phyloP scores from a whole-genome alignment of 306 rosid genomes.

The Urtica urens region DNA sequence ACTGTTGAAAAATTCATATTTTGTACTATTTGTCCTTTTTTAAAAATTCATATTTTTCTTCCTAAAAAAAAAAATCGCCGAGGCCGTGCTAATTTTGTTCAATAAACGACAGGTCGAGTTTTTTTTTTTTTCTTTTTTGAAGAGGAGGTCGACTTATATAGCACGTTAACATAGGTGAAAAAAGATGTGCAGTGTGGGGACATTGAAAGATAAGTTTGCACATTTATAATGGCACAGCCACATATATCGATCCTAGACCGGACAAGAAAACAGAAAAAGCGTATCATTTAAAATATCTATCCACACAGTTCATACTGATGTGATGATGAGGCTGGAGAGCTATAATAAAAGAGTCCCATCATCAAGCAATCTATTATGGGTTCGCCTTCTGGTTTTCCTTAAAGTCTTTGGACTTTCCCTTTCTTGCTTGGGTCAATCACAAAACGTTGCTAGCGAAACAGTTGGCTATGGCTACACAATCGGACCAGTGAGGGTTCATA shows the following conservation, averaged over 20 bases:
- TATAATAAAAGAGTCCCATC: background rate
- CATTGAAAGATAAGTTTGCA: background rate
- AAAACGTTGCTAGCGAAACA: background rate
- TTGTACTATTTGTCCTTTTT: too few relatives aligned
- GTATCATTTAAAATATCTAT: too few relatives aligned
- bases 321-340: slow-evolving; percentile 1
- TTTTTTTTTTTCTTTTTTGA: too few relatives aligned
- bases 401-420: background rate
- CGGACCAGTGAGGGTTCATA: slow-evolving; percentile 12
- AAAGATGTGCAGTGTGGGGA: background rate
- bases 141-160: too few relatives aligned
- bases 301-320: too few relatives aligned
- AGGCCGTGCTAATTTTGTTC: too few relatives aligned
- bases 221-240: background rate
- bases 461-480: slow-evolving; percentile 56
- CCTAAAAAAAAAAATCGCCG: too few relatives aligned
- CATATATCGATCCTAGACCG: background rate
- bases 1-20: too few relatives aligned
- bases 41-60: too few relatives aligned
- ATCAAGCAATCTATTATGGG: background rate
- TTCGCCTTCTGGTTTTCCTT: too few relatives aligned
- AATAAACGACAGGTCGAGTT: too few relatives aligned
- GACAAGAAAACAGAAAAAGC: background rate
- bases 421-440: background rate
- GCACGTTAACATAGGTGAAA: too few relatives aligned